Evolutionary conservation across 768 basidiomycete genomes (phyloP), one percentile per base, ranked within the genome.

Genomic region (Galerina marginata): DNA sequence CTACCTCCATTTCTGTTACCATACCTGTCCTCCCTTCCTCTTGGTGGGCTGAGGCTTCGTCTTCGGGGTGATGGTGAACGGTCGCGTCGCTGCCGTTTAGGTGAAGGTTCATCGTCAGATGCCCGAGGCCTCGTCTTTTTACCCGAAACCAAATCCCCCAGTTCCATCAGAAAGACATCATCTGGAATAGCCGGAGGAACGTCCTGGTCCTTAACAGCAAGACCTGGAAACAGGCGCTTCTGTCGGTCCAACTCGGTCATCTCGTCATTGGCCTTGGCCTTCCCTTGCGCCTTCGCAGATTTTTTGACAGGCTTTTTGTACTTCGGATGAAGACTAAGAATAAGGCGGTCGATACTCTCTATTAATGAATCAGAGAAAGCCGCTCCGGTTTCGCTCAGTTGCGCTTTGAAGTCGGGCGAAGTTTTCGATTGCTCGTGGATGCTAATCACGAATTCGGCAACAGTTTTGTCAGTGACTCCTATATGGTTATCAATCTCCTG

Each of bases 301-400:
- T 80, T 77, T 44, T 77, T 80, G 72, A 84, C 25, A 25, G 46
- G 85, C 74, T 92, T 92, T 81, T 93, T 97, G 80, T 98, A 91
- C 69, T 95, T 97, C 1, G 96, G 97, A 68, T 99, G 96, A 82
- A 98, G 86, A 58, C 85, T 92, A 56, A 97, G 85, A 66, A 99
- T 93, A 54, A 99, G 86, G 16, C 97, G 91, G 78, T 99, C 96
- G 37, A 99, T 86, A 69, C 90, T 96, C 73, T 95, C 91, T 59
- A 96, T 77, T 71, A 98, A 92, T 26, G 92, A 92, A 62, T 93
- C 92, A 3, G 95, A 90, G 69, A 98, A 95, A 64, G 86, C 87
- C 16, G 93, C 92, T 20, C 88, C 94, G 60, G 85, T 80, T 60
- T 90, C 88, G 56, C 83, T 81, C 46, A 99, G 84, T 72, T 92